Evolutionary conservation across 2,329 filamentous ascomycete genomes (phyloP), one percentile per base, ranked within the genome.

Genomic region (Fusarium brachygibbosum): DNA sequence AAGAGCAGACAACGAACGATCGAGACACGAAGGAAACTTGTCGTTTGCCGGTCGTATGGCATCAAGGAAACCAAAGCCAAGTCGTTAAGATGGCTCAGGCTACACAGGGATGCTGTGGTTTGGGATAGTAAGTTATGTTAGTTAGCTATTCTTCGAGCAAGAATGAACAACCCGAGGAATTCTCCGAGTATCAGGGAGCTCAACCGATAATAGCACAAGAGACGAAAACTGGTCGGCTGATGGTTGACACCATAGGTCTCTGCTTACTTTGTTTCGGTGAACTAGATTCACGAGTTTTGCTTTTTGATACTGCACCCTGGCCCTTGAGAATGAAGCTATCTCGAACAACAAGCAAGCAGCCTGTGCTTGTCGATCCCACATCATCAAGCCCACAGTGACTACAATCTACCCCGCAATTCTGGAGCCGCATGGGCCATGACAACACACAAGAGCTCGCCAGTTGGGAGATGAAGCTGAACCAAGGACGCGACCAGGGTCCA

Each of bases 351-450:
- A 38, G 37, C 35, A 35, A 38, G 49, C 32, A 28, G 37, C 37
- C 40, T 29, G 21, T 63, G 49, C 52, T 42, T 51, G 49, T 51
- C 49, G 59, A 69, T 69, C 54, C 32, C 38, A 46, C 52, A 55
- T 37, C 9, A n/a, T 45, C 38, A 63, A 45, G 57, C 37, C 66
- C 50, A 69, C 42, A 50, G 53, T 55, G 52, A 38, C 66, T 40
- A 69, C 40, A 45, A 23, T 46, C 67, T 69, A 69, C 67, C 67
- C 67, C 67, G 67, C 67, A 69, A 70, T 69, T 70, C 55, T 69
- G 67, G 67, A 56, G 63, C 67, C 40, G 38, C 45, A 56, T 56
- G 44, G 66, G 49, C 40, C 48, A 67, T 66, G 66, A 63, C 56
- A 54, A 41, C 63, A 63, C 52, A 55, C 48, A 42, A 63, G 35